These are phyloP conservation scores for Magnusiomyces suaveolens DNA, from an alignment of 1,139 yeast genomes.

Conservation along the genomic window DNA sequence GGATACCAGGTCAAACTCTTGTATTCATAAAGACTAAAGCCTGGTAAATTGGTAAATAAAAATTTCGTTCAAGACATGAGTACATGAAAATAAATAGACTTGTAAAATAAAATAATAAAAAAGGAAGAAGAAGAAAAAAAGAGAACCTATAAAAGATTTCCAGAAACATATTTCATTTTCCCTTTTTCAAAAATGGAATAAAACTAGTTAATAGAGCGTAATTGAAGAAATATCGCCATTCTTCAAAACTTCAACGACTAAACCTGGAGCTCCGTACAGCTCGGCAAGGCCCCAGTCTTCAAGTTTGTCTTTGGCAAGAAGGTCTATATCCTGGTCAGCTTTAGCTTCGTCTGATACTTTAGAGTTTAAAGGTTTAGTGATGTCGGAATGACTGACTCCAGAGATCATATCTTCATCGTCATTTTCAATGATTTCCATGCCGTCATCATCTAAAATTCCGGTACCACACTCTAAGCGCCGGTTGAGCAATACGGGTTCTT, in stretches of 20 bases:
- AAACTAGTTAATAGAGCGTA: conserved; percentile 18
- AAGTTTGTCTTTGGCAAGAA: conserved; percentile 5
- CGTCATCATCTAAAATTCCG: neutral
- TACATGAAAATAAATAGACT: too few species aligned
- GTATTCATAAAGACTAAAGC: too few species aligned
- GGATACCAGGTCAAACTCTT: too few species aligned
- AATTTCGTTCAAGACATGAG: too few species aligned
- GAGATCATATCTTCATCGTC: conserved; percentile 9
- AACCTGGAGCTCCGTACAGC: conserved; percentile 23
- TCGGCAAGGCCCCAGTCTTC: conserved; percentile 27
- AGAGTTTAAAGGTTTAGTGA: neutral
- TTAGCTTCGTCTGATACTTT: too few species aligned
- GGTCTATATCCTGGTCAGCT: neutral
- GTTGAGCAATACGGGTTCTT: conserved; percentile 24
- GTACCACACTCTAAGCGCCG: conserved; percentile 15
- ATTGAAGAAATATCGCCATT: conserved; percentile 22
- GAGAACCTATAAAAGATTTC: neutral
- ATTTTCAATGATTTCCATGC: conserved; percentile 25
- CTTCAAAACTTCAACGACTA: conserved; percentile 26
- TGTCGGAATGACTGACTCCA: neutral
- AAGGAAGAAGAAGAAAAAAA: too few species aligned
- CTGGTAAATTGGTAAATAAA: too few species aligned
- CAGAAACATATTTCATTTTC: neutral
- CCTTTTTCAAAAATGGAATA: neutral
- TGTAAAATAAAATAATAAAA: too few species aligned